A percentile compares a stretch with the other conserved stretches of the same genome.
phyloP scores from a whole-genome alignment of 2,329 filamentous ascomycete species.

The Botryotinia calthae region DNA sequence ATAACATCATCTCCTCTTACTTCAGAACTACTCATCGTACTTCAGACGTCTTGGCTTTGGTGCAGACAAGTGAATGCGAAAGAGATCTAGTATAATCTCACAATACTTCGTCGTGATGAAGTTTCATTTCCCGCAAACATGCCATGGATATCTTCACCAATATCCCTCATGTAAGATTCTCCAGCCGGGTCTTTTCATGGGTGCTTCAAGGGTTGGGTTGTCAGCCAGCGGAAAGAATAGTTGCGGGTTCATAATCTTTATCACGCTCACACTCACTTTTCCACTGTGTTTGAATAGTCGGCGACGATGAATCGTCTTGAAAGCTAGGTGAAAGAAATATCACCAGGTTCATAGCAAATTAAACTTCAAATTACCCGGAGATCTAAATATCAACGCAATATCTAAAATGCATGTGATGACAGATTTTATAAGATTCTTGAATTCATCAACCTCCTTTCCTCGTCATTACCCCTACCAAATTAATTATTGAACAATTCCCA shows the following conservation, averaged over 20 bases:
- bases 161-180: neutral
- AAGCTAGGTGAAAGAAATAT: neutral
- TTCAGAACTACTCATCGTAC: neutral
- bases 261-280: neutral
- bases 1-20: neutral
- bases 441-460: neutral
- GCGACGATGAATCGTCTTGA: neutral
- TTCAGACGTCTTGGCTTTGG: neutral
- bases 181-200: neutral
- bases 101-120: neutral
- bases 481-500: neutral
- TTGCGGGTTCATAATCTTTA: neutral
- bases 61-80: neutral
- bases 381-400: neutral
- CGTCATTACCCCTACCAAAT: neutral
- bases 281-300: neutral
- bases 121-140: neutral
- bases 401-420: neutral
- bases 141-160: neutral
- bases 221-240: neutral
- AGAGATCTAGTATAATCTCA: neutral
- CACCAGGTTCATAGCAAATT: neutral
- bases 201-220: neutral
- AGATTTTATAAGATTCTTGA: neutral
- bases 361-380: neutral